Evolutionary conservation across 2,329 filamentous ascomycete species (phyloP), one percentile per base, ranked within the genome.

Genomic region (Colletotrichum lentis): DNA sequence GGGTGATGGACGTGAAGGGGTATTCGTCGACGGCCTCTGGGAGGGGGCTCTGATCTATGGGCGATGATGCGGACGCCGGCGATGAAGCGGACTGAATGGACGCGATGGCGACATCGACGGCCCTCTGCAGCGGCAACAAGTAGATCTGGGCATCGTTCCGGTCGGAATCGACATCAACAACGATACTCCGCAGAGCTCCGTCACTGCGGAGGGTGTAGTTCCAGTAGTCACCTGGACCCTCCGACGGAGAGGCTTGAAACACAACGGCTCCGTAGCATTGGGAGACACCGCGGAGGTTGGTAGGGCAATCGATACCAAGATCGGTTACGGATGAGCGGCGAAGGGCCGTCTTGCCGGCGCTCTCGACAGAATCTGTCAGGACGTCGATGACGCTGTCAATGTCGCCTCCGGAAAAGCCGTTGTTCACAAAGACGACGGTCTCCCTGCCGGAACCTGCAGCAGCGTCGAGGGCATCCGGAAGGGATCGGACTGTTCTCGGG

Each of bases 141-240:
- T 94, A 97, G 22, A 95, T 82, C 77, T 97, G 85, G 55, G 87
- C 88, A 76, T 93, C 91, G 74, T 97, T 97, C 71, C 85, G 83
- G 52, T 83, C 78, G n/a, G 82, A 81, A 41, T 89, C 82, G 37
- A 91, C 86, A 71, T 90, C 84, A 69, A 96, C 88, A 62, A 85
- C 86, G 8, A 79, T 76, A 8, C 88, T 86, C 22, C 90, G 89
- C 65, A 97, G 83, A 0, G 88, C 83, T 43, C 90, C 90, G 75
- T 97, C 94, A 3, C 89, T 89, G 64, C 92, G 85, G 31, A 97
- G 83, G 0, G 92, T 94, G 75, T 97, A 97, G 78, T 96, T 96
- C 94, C 94, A 97, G 52, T 86, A 78, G 1, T 85, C 85, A 7
- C 84, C 85, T 1, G 76, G 70, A 11, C 92, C 92, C 79, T 96